Evolutionary conservation across 495 filamentous ascomycete species (phyloP).

Genomic region (Lichina pygmaea): DNA sequence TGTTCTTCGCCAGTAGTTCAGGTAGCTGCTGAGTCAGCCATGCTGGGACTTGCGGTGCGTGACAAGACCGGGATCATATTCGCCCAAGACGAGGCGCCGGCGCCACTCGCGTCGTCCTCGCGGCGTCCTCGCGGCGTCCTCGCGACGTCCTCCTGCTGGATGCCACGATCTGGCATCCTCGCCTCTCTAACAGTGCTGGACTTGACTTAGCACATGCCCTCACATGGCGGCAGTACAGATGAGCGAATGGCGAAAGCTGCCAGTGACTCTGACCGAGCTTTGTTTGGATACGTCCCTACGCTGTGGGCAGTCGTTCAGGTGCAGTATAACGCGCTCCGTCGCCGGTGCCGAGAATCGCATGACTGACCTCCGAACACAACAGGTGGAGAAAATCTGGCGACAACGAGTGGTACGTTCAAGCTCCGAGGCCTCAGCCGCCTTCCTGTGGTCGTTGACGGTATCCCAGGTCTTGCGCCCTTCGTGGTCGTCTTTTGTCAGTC

Average conservation of each 20-base stretch:
- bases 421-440: not conserved
- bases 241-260: constrained; percentile 56
- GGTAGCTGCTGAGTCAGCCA: too few species aligned
- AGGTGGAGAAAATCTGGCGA: constrained; percentile 64
- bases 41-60: too few species aligned
- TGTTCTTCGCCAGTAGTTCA: too few species aligned
- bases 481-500: constrained; percentile 60
- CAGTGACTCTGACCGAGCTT: constrained; percentile 52
- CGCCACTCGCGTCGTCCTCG: too few species aligned
- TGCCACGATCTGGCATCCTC: too few species aligned
- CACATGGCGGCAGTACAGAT: constrained; percentile 7
- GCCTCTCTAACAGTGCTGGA: too few species aligned
- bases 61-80: too few species aligned
- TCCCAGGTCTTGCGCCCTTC: constrained; percentile 48
- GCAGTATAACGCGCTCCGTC: not conserved
- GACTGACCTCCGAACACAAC: not conserved
- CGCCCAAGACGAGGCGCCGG: too few species aligned
- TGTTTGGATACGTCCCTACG: constrained; percentile 77
- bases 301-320: constrained; percentile 78
- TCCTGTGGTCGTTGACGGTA: constrained; percentile 5
- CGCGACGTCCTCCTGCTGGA: too few species aligned
- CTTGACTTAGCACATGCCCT: too few species aligned
- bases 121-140: too few species aligned
- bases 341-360: not conserved
- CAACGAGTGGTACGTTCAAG: constrained; percentile 42